Percentiles rank a stretch among this genome's conserved stretches.
phyloP scores from a whole-genome alignment of 495 filamentous ascomycete species.

The Geopyxis carbonaria region DNA sequence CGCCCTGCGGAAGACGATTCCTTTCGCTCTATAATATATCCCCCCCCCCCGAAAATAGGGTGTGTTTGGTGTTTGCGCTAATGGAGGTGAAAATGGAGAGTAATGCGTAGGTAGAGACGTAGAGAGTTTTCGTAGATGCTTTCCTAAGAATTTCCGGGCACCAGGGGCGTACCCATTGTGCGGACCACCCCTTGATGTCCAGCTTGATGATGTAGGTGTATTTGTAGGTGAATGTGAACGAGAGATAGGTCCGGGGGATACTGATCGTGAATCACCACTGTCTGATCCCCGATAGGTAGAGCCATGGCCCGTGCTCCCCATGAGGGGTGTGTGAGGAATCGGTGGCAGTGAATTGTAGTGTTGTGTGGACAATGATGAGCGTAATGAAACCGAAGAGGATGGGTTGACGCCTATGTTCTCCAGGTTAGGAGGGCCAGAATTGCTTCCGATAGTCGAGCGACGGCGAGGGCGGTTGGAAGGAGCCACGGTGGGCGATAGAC shows the following conservation, averaged over 20 bases:
- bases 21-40: not conserved
- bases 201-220: constrained; percentile 6
- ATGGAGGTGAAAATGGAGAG: constrained; percentile 12
- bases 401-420: constrained; percentile 11
- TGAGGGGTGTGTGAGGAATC: constrained; percentile 19
- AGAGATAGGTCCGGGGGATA: constrained; percentile 16
- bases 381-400: constrained; percentile 18
- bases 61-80: constrained; percentile 8
- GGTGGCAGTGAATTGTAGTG: constrained; percentile 18
- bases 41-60: constrained; percentile 8
- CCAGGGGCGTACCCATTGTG: constrained; percentile 18
- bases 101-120: constrained; percentile 22
- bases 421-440: constrained; percentile 29
- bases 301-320: constrained; percentile 5
- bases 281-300: constrained; percentile 13
- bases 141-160: constrained; percentile 22
- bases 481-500: too few relatives aligned
- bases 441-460: constrained; percentile 35
- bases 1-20: constrained; percentile 8
- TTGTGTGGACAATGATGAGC: constrained; percentile 10
- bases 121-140: constrained; percentile 23
- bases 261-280: constrained; percentile 11
- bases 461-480: constrained; percentile 22
- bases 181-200: not conserved
- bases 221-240: constrained; percentile 17